Conservation (phyloP, 352 stramenopile genomes). For the Phytophthora pluvialis region DNA sequence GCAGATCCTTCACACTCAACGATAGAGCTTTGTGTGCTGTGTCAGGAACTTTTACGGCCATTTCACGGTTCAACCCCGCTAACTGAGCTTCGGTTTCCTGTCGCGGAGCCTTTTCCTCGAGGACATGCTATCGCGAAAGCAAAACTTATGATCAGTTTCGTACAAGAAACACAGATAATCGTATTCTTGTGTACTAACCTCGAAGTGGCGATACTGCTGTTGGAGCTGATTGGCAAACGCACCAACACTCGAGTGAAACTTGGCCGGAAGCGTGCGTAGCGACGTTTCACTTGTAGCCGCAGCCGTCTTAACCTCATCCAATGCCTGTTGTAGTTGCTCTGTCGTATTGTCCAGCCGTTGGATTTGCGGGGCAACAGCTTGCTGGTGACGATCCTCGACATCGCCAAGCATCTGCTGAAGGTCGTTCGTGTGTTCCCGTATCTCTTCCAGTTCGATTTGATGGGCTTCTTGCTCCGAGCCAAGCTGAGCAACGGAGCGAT, state of each 20-base stretch:
- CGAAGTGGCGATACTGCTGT: slow-evolving; percentile 35
- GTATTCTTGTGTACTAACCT: slow-evolving; percentile 26
- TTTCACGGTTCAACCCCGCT: slow-evolving; percentile 22
- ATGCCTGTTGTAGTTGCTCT: slow-evolving; percentile 23
- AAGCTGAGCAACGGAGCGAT: slow-evolving; percentile 14
- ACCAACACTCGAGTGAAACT: slow-evolving; percentile 39
- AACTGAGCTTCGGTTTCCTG: slow-evolving; percentile 26
- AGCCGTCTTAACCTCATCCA: slow-evolving; percentile 28
- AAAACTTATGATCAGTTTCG: neutral
- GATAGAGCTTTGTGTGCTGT: slow-evolving; percentile 22
- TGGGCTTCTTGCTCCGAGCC: slow-evolving; percentile 7
- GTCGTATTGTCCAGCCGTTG: slow-evolving; percentile 24
- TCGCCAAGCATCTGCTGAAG: slow-evolving; percentile 24
- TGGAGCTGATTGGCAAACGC: slow-evolving; percentile 35
- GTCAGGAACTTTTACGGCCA: slow-evolving; percentile 23
- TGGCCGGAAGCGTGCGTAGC: slow-evolving; percentile 42
- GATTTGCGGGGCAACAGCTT: slow-evolving; percentile 16
- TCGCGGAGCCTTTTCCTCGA: slow-evolving; percentile 29
- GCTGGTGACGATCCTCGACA: slow-evolving; percentile 23
- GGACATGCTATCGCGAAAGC: slow-evolving; percentile 17
- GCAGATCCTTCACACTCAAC: slow-evolving; percentile 19
- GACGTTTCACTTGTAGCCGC: slow-evolving; percentile 29
- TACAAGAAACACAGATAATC: neutral
- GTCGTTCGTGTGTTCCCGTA: slow-evolving; percentile 20
- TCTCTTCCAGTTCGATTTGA: slow-evolving; percentile 18